A percentile compares a stretch with the other conserved stretches of the same genome.
These are phyloP conservation scores for Sugiyamaella paludigena DNA, from an alignment of 1,139 yeast genomes.

Conservation along the genomic window DNA sequence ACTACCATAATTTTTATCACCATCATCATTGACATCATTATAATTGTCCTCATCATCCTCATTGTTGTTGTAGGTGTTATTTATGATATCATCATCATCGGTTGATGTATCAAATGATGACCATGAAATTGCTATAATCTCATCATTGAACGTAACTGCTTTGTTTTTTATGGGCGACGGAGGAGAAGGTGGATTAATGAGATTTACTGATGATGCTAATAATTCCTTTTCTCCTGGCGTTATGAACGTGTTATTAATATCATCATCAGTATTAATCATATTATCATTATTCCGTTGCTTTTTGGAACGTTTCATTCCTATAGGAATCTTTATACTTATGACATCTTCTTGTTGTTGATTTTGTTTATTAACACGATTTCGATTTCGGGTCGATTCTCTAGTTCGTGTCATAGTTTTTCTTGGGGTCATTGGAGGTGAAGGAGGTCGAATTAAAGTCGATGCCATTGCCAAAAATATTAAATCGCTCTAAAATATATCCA, in stretches of 20 bases:
- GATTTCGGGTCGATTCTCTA: not conserved
- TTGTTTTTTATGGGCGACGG: not conserved
- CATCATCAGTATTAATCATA: not conserved
- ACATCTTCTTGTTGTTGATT: not conserved
- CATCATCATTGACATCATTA: no score
- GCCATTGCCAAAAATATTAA: no score
- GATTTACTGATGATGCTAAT: not conserved
- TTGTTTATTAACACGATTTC: not conserved
- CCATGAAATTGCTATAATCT: constrained; percentile 3
- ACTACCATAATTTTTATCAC: no score
- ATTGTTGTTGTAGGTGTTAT: not conserved
- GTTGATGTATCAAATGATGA: constrained; percentile 2
- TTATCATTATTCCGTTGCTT: not conserved
- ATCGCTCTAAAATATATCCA: no score
- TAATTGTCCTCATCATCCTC: not conserved
- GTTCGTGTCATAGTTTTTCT: constrained; percentile 3
- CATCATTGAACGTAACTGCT: constrained; percentile 4
- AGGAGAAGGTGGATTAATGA: not conserved
- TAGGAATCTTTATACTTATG: not conserved
- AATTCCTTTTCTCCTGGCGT: not conserved
- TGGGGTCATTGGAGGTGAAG: constrained; percentile 15
- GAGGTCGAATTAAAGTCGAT: not conserved
- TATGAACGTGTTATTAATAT: no score
- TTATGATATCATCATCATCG: not conserved
- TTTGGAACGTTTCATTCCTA: not conserved